Percentiles rank a stretch among this genome's conserved stretches.
These are phyloP conservation scores for Aspergillus fructus DNA, from an alignment of 2,329 filamentous ascomycete genomes.

Conservation along the genomic window DNA sequence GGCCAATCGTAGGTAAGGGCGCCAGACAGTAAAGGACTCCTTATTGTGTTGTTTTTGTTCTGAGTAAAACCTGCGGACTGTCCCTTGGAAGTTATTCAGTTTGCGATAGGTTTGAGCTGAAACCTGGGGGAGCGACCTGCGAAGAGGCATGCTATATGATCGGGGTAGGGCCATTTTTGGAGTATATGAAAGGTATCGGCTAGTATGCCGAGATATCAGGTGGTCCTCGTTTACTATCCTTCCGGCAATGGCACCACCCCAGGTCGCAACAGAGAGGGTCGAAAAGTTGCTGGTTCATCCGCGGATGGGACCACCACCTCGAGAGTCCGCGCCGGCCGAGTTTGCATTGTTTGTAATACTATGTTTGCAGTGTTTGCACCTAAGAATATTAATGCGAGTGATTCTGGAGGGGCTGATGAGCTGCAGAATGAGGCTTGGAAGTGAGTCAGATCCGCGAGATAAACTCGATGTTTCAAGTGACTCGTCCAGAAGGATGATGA, in stretches of 20 bases:
- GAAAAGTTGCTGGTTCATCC: slow-evolving; percentile 2
- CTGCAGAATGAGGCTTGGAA: slow-evolving; percentile 5
- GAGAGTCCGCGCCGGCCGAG: neutral
- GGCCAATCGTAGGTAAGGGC: slow-evolving; percentile 49
- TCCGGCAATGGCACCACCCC: slow-evolving; percentile 12
- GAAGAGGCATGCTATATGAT: slow-evolving; percentile 31
- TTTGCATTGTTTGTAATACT: slow-evolving; percentile 17
- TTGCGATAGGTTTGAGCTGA: slow-evolving; percentile 23
- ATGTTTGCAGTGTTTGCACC: slow-evolving; percentile 7
- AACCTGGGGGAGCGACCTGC: slow-evolving; percentile 32
- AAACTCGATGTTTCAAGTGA: neutral
- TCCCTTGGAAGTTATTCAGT: slow-evolving; percentile 17
- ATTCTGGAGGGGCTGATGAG: neutral
- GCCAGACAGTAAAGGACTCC: slow-evolving; percentile 39
- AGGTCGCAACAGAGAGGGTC: neutral
- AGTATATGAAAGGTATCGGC: slow-evolving; percentile 13
- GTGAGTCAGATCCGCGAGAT: slow-evolving; percentile 8
- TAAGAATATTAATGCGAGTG: neutral
- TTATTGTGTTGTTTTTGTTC: slow-evolving; percentile 10
- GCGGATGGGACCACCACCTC: slow-evolving; percentile 22
- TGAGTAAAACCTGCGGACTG: slow-evolving; percentile 11
- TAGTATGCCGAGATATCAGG: slow-evolving; percentile 17
- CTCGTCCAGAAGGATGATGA: neutral
- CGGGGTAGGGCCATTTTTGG: slow-evolving; percentile 33
- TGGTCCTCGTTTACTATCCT: slow-evolving; percentile 11